A percentile compares a stretch with the other conserved stretches of the same genome.
phyloP scores from a whole-genome alignment of 257 asterid genomes.

The Capsicum rhomboideum region DNA sequence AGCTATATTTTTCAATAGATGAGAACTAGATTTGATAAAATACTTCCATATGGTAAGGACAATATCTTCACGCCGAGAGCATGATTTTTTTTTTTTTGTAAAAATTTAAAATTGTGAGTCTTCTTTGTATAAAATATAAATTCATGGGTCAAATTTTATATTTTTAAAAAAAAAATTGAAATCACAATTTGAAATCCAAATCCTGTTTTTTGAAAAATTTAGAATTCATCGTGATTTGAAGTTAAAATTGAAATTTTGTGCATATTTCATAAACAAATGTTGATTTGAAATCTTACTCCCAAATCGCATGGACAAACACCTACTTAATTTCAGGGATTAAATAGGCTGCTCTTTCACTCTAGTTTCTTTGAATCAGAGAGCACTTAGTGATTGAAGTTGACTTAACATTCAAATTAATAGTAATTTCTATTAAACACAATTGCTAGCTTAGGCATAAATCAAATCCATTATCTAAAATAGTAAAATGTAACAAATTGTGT shows the following conservation, averaged over 20 bases:
- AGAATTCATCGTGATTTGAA: background rate
- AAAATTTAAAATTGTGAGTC: background rate
- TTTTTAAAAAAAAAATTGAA: background rate
- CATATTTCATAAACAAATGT: background rate
- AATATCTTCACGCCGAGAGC: no score
- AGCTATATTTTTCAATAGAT: no score
- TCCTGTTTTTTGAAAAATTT: background rate
- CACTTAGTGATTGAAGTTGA: background rate
- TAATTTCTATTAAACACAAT: background rate
- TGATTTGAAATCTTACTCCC: background rate
- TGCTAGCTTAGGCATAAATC: background rate
- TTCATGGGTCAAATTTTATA: background rate
- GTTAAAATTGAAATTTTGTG: background rate
- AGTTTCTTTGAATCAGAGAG: background rate
- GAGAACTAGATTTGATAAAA: background rate
- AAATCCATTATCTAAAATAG: background rate
- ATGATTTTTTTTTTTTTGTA: no score
- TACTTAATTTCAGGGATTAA: background rate
- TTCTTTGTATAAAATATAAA: background rate
- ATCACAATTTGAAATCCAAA: background rate
- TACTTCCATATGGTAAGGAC: background rate
- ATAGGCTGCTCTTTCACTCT: background rate
- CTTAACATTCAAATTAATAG: background rate
- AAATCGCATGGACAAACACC: background rate
- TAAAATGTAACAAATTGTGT: background rate